These are phyloP conservation scores for Lecanicillium sp. DNA, from an alignment of 2,329 filamentous ascomycete species.

Conservation along the genomic window DNA sequence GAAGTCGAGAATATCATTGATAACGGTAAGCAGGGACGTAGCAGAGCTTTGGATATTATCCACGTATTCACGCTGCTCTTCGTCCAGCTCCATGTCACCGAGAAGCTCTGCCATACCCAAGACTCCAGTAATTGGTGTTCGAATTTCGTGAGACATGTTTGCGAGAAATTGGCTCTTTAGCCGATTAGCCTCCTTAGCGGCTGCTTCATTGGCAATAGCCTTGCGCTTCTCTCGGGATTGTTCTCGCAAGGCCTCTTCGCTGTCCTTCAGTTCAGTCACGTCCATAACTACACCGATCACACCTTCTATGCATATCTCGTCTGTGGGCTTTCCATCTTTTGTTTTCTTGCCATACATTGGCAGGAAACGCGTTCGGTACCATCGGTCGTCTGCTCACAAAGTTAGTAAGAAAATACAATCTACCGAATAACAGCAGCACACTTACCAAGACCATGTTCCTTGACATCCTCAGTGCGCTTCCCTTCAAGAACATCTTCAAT, in stretches of 20 bases:
- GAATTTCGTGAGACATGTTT: constrained; percentile 76
- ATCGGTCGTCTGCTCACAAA: constrained; percentile 41
- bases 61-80: constrained; percentile 66
- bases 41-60: constrained; percentile 74
- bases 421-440: not conserved
- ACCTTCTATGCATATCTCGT: constrained; percentile 51
- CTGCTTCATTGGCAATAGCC: constrained; percentile 65
- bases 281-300: constrained; percentile 76
- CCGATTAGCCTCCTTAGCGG: constrained; percentile 71
- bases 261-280: constrained; percentile 61
- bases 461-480: constrained; percentile 47
- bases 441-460: constrained; percentile 52
- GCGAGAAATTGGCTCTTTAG: constrained; percentile 75
- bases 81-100: constrained; percentile 56
- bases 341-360: constrained; percentile 53
- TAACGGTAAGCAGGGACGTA: constrained; percentile 75
- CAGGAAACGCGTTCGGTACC: constrained; percentile 64
- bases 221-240: constrained; percentile 62
- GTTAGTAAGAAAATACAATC: constrained; percentile 7
- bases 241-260: constrained; percentile 53
- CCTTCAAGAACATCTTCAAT: constrained; percentile 60
- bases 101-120: constrained; percentile 73
- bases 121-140: constrained; percentile 71
- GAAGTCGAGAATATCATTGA: constrained; percentile 87
- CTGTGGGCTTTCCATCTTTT: constrained; percentile 36